These are phyloP conservation scores for Zancudomyces culisetae DNA, from an alignment of 371 early-diverging fungal genomes.

Conservation along the genomic window DNA sequence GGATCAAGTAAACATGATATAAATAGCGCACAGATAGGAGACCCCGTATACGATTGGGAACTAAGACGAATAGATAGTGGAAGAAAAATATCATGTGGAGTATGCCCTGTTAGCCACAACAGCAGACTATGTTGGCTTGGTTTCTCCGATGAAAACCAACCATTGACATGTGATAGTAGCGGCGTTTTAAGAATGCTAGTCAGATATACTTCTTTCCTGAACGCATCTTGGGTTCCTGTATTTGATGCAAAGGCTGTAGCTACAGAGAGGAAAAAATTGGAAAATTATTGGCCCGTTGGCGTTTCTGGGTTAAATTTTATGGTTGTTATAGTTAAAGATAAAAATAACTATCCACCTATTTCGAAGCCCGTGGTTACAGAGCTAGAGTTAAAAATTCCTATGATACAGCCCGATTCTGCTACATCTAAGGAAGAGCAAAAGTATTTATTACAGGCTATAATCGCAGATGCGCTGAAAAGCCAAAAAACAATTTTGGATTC, in stretches of 20 bases:
- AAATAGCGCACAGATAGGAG: slow-evolving; percentile 23
- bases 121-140: slow-evolving; percentile 60
- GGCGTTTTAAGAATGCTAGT: slow-evolving; percentile 9
- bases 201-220: slow-evolving; percentile 6
- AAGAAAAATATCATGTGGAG: slow-evolving; percentile 35
- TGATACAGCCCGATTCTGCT: slow-evolving; percentile 30
- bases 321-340: slow-evolving; percentile 7
- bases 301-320: slow-evolving; percentile 14
- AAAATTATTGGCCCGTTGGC: slow-evolving; percentile 16
- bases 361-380: slow-evolving; percentile 59
- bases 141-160: slow-evolving; percentile 49
- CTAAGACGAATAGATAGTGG: slow-evolving; percentile 41
- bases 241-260: slow-evolving; percentile 14
- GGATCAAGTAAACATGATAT: neutral
- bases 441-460: slow-evolving; percentile 11
- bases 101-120: slow-evolving; percentile 40
- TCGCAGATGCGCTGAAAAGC: slow-evolving; percentile 9
- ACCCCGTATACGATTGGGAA: slow-evolving; percentile 26
- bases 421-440: slow-evolving; percentile 40
- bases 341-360: slow-evolving; percentile 35
- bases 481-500: slow-evolving; percentile 18
- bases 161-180: slow-evolving; percentile 24
- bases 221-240: slow-evolving; percentile 10
- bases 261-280: slow-evolving; percentile 8
- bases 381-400: slow-evolving; percentile 47